Percentiles rank a stretch among this genome's conserved stretches.
Conservation (phyloP, 2,329 filamentous ascomycete species). For the Colletotrichum lupini region DNA sequence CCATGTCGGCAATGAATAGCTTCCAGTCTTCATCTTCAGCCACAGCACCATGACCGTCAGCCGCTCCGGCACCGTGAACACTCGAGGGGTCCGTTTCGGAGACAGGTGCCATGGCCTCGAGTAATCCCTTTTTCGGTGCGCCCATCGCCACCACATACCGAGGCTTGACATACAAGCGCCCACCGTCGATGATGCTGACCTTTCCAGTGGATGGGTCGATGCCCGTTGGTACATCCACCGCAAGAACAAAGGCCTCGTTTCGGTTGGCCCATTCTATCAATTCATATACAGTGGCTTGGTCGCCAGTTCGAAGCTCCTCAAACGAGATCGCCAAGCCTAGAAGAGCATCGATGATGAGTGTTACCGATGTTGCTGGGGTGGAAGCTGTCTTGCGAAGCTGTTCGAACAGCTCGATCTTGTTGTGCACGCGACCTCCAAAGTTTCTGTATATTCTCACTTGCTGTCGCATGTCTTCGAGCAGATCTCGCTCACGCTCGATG, state of each 20-base stretch:
- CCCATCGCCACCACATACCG: conserved; percentile 88
- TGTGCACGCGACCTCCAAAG: conserved; percentile 79
- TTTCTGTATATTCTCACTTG: conserved; percentile 88
- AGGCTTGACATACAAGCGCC: conserved; percentile 82
- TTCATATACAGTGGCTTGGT: conserved; percentile 86
- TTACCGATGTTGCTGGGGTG: conserved; percentile 62
- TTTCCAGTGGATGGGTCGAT: conserved; percentile 83
- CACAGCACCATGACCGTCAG: conserved; percentile 39
- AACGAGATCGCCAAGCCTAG: conserved; percentile 89
- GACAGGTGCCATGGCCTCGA: conserved; percentile 78
- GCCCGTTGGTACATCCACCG: conserved; percentile 91
- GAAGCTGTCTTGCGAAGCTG: conserved; percentile 60
- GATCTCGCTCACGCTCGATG: conserved; percentile 82
- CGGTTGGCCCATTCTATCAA: conserved; percentile 95
- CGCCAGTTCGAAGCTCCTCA: conserved; percentile 84
- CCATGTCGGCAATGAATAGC: conserved; percentile 87
- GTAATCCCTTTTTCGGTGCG: conserved; percentile 84
- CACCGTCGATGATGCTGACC: conserved; percentile 75
- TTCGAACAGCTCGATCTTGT: conserved; percentile 71
- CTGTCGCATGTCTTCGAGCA: conserved; percentile 82
- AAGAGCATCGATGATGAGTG: conserved; percentile 88
- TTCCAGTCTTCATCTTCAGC: conserved; percentile 74
- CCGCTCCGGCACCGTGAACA: conserved; percentile 24
- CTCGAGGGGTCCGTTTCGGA: conserved; percentile 49
- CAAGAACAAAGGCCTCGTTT: conserved; percentile 82